These are phyloP conservation scores for Arabis hirsuta DNA, from an alignment of 345 rosid species.

Conservation along the genomic window DNA sequence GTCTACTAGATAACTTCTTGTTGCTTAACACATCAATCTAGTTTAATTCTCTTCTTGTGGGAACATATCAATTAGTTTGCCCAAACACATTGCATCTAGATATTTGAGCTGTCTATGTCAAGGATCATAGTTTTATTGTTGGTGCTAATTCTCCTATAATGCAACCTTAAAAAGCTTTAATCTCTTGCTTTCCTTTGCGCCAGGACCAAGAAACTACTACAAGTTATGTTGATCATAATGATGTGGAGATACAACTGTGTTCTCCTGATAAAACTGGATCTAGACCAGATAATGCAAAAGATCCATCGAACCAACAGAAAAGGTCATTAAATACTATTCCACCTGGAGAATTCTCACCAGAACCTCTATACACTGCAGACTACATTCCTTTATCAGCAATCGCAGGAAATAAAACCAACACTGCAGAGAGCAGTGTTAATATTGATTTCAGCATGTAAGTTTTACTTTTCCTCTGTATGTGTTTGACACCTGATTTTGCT, in stretches of 20 bases:
- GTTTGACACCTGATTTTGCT: slow-evolving; percentile 25
- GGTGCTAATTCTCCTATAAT: slow-evolving; percentile 12
- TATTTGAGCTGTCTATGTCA: slow-evolving; percentile 30
- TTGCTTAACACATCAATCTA: slow-evolving; percentile 19
- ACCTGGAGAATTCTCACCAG: slow-evolving; percentile 35
- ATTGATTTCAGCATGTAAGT: slow-evolving; percentile 63
- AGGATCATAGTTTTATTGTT: slow-evolving; percentile 7
- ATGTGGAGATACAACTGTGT: slow-evolving; percentile 43
- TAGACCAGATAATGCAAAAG: slow-evolving; percentile 48
- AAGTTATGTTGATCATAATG: slow-evolving; percentile 54
- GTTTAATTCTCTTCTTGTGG: slow-evolving; percentile 16
- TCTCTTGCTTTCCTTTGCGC: slow-evolving; percentile 34
- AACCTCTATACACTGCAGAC: slow-evolving; percentile 52
- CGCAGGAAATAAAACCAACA: slow-evolving; percentile 43
- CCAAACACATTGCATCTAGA: slow-evolving; percentile 20
- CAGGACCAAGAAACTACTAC: slow-evolving; percentile 61
- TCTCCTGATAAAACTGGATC: slow-evolving; percentile 55
- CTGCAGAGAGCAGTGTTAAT: slow-evolving; percentile 46
- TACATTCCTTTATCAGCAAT: slow-evolving; percentile 35
- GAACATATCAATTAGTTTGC: slow-evolving; percentile 22
- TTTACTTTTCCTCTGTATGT: slow-evolving; percentile 20
- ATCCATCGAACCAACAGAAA: slow-evolving; percentile 54
- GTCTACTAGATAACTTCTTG: slow-evolving; percentile 15
- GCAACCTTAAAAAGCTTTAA: slow-evolving; percentile 12
- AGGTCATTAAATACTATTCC: slow-evolving; percentile 47